Evolutionary conservation across 257 asterid species (phyloP), one percentile per base, ranked within the genome.

Genomic region (Sherardia arvensis): DNA sequence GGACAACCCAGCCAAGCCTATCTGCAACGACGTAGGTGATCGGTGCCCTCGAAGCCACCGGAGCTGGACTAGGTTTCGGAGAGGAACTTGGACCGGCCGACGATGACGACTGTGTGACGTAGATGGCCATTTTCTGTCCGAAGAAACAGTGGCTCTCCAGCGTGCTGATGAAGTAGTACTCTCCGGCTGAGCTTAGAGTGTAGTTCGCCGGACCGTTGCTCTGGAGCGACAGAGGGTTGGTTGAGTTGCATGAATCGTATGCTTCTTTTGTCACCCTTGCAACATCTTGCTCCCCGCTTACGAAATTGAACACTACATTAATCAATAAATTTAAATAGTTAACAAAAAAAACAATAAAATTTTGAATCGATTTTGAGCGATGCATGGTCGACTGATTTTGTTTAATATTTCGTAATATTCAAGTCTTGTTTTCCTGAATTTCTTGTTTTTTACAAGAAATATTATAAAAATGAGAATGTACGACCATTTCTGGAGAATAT

Each of bases 81-180:
- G 67, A 58, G 1, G 57, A 27, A n/a, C 60, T 64, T 30, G 68
- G 34, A 6, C 59, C 60, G 6, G 67, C 20, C 1, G 69, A 20
- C 1, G 69, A 20, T 6, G 68, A 51, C 15, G 69, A 65, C 3
- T 25, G 51, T 11, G 49, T 29, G 33, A 51, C 69, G 11, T 6
- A n/a, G 51, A 65, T 32, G 33, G 86, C 81, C 66, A 87, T 60
- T 48, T 80, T 87, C 60, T 87, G 94, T n/a, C 94, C 96, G 1
- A 68, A 21, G 38, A 58, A 3, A 64, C 96, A 87, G 21, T 87
- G 94, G 8, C 33, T 62, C 28, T 81, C 82, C 43, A 85, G 66
- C 11, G 96, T 85, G 67, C 91, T 83, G 20, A 83, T 80, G 78
- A 67, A 87, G 78, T 79, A 67, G 34, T 74, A 34, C 1, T 57